Evolutionary conservation across 2,329 filamentous ascomycete species (phyloP), one percentile per base, ranked within the genome.

Genomic region (Colletotrichum sp.): DNA sequence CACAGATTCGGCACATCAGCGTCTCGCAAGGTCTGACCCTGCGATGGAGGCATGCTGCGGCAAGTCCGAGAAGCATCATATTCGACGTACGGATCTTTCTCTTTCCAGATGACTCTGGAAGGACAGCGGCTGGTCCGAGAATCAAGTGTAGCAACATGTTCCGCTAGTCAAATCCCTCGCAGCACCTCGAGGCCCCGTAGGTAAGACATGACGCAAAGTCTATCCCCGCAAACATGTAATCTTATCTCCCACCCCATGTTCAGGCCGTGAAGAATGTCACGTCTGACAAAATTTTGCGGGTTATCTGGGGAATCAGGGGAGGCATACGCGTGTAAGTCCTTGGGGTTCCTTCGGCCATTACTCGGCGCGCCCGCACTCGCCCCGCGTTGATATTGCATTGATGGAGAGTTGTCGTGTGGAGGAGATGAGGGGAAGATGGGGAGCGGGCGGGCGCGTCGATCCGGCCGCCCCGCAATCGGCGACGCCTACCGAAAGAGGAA

Each of bases 401-500:
- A 52, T 30, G 67, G 43, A 70, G 55, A 57, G 36, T 12, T 14
- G 16, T 26, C 18, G 59, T 74, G 59, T 30, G 32, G 59, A 61
- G 63, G 60, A 69, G 30, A 72, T 57, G 66, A 71, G 67, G 67
- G 61, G 64, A 52, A 57, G 18, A 55, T 18, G 34, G 60, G 36
- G 7, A 8, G 6, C 18, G 71, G 64, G 26, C 36, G 30, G 64
- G 16, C 24, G 24, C 59, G 43, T 59, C 59, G 48, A 34, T 59
- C 67, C 14, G 32, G 28, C 21, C 14, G 30, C 18, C 63, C 32
- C 18, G 9, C 34, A 21, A 59, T 71, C 43, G 59, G 52, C 71
- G 67, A 65, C n/a, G 13, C 60, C 26, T 74, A 28, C 59, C 63
- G 7, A 72, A 72, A 72, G n/a, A 34, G 52, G 70, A 5, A 72